phyloP scores from a whole-genome alignment of 495 filamentous ascomycete genomes.

The Neurospora sp. region DNA sequence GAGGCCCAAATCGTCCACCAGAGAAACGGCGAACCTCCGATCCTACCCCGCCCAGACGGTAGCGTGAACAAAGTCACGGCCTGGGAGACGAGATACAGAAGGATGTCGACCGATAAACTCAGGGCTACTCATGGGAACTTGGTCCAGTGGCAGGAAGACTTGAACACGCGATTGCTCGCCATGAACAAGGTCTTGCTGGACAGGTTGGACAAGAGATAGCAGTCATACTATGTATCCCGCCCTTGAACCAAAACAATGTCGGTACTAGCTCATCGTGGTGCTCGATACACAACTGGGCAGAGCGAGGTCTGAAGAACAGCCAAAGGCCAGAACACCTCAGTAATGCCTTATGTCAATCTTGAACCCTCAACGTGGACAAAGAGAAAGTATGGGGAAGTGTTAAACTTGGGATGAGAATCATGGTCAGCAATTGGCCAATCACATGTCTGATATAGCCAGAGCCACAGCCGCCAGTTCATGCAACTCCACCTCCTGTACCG shows the following conservation, averaged over 20 bases:
- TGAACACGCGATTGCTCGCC: slow-evolving; percentile 9
- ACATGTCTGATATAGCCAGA: background rate
- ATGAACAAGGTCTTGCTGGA: slow-evolving; percentile 11
- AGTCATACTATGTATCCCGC: background rate
- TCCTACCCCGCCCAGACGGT: background rate
- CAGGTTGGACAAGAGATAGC: background rate
- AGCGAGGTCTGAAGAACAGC: background rate
- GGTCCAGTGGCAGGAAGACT: slow-evolving; percentile 11
- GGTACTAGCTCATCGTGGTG: background rate
- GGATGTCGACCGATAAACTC: slow-evolving; percentile 1
- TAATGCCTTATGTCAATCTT: background rate
- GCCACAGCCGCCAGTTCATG: background rate
- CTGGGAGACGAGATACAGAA: slow-evolving; percentile 12
- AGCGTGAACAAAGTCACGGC: slow-evolving; percentile 1
- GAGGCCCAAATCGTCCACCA: background rate
- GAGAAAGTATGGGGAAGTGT: background rate
- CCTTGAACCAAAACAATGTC: background rate
- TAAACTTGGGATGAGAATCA: background rate
- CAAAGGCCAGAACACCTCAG: background rate
- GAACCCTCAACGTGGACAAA: background rate
- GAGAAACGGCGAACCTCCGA: background rate
- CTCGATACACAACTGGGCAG: background rate
- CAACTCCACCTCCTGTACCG: background rate
- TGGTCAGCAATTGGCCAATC: background rate
- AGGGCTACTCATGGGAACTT: slow-evolving; percentile 4